Evolutionary conservation across 108 stramenopile genomes (phyloP), one percentile per base, ranked within the genome.

Genomic region (Schizochytrium sp.): DNA sequence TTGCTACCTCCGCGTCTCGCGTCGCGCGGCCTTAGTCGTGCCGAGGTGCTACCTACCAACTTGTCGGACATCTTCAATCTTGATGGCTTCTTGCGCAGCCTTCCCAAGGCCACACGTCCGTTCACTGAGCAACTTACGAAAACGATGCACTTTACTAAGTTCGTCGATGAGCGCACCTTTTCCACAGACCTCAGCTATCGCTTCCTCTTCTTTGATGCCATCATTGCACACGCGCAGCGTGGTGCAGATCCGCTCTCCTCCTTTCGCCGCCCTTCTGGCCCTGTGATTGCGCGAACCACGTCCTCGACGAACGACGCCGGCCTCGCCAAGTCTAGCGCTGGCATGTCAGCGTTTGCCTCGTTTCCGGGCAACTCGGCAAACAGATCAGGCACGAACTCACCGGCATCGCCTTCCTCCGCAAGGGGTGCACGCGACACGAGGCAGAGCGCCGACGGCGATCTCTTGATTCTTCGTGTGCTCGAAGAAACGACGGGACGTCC

Each of bases 131-230:
- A 83, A 4, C 76, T 83, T 18, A 53, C 76, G 16, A 83, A 83
- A 23, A 53, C 76, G 10, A n/a, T 53, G 76, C 76, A 83, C 76
- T 83, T 83, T 53, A 83, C 76, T 4, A 83, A 83, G 51, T 83
- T 83, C 51, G 51, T 83, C 19, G 76, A 83, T 23, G 76, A 83
- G 76, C 76, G 76, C 28, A 83, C 76, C 48, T 83, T 83, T 83
- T 28, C 18, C 51, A 83, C 76, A 34, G 45, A 53, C n/a, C 23
- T 83, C 43, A 53, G 76, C 48, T 83, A 83, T 45, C 45, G 51
- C 25, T 83, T 83, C 4, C 51, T 83, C 45, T 83, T 83, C 28
- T 83, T 83, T 34, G 76, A 83, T 34, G 4, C 76, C 45, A 16
- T 83, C 48, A 83, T 53, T 18, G 63, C 63, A 8, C 8, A 16